Percentiles rank a stretch among this genome's conserved stretches.
Evolutionary conservation across 83 land plant genomes (phyloP).

Genomic region (Thuja plicata): DNA sequence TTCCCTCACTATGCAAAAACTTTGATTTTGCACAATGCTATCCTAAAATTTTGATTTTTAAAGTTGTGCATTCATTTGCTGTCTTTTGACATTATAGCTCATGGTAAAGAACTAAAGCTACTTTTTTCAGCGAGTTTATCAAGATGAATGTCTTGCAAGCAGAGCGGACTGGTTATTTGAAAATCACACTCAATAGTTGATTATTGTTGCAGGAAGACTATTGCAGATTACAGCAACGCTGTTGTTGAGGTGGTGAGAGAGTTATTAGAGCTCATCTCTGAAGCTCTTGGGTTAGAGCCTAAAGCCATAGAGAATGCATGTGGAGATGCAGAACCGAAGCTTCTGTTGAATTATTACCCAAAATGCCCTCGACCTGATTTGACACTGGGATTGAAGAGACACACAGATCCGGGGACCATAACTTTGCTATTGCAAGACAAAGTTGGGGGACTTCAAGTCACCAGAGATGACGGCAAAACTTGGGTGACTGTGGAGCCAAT

Average conservation of each 20-base stretch:
- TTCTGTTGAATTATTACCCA: not conserved
- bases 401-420: constrained; percentile 4
- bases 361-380: not conserved
- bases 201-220: not conserved
- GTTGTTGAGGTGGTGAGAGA: not conserved
- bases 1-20: not conserved
- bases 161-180: too few relatives aligned
- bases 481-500: constrained; percentile 68
- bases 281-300: not conserved
- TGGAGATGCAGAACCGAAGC: not conserved
- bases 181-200: too few relatives aligned
- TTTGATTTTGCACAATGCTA: too few relatives aligned
- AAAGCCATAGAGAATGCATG: not conserved
- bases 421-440: not conserved
- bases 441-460: not conserved
- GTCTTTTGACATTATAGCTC: too few relatives aligned
- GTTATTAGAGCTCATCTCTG: not conserved
- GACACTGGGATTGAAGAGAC: constrained; percentile 10
- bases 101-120: too few relatives aligned
- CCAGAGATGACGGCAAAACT: constrained; percentile 6
- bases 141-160: too few relatives aligned
- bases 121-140: too few relatives aligned
- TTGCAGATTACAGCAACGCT: not conserved
- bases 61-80: too few relatives aligned
- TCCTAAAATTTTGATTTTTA: too few relatives aligned